Evolutionary conservation across 2,329 filamentous ascomycete species (phyloP).

Genomic region (Fusarium avenaceum): DNA sequence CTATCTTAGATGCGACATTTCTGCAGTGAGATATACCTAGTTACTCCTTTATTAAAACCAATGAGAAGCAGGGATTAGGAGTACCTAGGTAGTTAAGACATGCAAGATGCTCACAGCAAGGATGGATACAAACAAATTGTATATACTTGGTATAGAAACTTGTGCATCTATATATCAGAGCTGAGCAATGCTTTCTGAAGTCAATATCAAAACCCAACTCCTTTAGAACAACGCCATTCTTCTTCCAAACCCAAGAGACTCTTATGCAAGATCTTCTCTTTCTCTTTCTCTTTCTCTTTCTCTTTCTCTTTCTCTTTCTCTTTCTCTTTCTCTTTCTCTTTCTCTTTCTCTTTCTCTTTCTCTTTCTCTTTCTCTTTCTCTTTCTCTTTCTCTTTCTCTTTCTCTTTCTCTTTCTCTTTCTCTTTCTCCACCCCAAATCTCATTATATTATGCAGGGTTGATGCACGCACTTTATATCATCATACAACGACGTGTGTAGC

Average conservation of each 20-base stretch:
- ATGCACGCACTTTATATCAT: not conserved
- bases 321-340: not conserved
- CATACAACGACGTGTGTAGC: constrained; percentile 35
- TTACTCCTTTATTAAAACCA: not conserved
- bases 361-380: not conserved
- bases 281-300: not conserved
- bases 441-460: not conserved
- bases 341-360: not conserved
- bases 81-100: not conserved
- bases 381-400: not conserved
- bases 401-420: not conserved
- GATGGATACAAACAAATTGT: not conserved
- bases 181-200: not conserved
- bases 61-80: not conserved
- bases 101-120: no score
- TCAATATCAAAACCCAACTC: not conserved
- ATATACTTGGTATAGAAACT: not conserved
- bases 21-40: not conserved
- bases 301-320: not conserved
- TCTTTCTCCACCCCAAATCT: no score
- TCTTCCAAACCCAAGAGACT: not conserved
- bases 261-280: not conserved
- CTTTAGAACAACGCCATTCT: constrained; percentile 1
- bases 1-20: not conserved
- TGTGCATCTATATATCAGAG: not conserved